Percentiles rank a stretch among this genome's conserved stretches.
Evolutionary conservation across 225 moss, liverwort and hornwort species (phyloP).

Genomic region (Sphagnum tenellum): DNA sequence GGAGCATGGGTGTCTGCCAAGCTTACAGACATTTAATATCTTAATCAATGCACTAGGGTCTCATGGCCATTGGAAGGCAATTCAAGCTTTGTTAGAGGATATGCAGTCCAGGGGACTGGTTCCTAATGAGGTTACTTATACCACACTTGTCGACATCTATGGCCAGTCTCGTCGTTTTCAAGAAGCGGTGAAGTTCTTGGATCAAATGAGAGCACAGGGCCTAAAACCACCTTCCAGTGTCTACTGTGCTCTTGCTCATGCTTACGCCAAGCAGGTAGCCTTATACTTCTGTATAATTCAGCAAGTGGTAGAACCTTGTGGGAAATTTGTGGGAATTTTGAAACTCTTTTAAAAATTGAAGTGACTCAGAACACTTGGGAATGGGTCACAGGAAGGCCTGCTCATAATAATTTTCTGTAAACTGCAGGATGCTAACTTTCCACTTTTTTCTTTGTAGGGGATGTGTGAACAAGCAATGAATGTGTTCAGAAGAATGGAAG

Average conservation of each 20-base stretch:
- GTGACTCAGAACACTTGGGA: too few relatives aligned
- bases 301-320: too few relatives aligned
- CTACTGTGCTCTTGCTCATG: conserved; percentile 93
- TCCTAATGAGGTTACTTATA: conserved; percentile 84
- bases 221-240: conserved; percentile 64
- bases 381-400: too few relatives aligned
- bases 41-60: conserved; percentile 72
- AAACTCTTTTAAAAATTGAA: too few relatives aligned
- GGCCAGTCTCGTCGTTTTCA: conserved; percentile 71
- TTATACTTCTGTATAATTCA: too few relatives aligned
- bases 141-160: conserved; percentile 88
- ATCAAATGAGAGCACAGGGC: conserved; percentile 69
- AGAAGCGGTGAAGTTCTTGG: conserved; percentile 69
- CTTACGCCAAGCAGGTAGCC: conserved; percentile 72
- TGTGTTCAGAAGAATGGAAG: conserved; percentile 86
- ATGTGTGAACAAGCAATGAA: conserved; percentile 90
- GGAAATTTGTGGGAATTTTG: too few relatives aligned
- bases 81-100: conserved; percentile 54
- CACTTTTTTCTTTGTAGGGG: conserved; percentile 34
- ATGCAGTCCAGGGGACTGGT: conserved; percentile 66
- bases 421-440: too few relatives aligned
- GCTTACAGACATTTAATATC: conserved; percentile 77
- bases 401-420: too few relatives aligned
- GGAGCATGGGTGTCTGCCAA: conserved; percentile 47
- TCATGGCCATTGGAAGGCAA: conserved; percentile 56